Evolutionary conservation across 2,329 filamentous ascomycete species (phyloP), one percentile per base, ranked within the genome.

Genomic region (Penicillium sclerotigenum): DNA sequence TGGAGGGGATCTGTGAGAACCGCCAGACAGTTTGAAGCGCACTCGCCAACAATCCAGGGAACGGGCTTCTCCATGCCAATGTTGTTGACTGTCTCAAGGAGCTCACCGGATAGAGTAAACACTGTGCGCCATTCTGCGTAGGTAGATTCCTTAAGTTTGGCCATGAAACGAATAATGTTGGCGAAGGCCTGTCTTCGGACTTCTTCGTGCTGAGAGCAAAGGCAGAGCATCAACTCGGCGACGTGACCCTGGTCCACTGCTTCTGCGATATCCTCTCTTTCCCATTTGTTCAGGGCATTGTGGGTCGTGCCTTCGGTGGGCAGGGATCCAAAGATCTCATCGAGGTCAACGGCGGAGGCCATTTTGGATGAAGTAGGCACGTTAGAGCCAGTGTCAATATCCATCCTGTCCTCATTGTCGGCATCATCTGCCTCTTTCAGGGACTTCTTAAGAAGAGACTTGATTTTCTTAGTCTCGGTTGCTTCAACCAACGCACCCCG

Each of bases 1-100:
- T 96, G 90, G 16, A 91, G 80, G 0, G 93, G 93, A 59, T 90
- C 87, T 22, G 81, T 82, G 43, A 96, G 76, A 16, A 96, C 84
- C 1, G 82, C 77, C 8, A 96, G 79, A 1, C 87, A 85, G 61
- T 85, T 84, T 45, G 83, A 81, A 8, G 90, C 87, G 65, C 96
- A 94, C 11, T 88, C 83, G n/a, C 86, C 83, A 6, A 90, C 85
- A 13, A 90, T 80, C 58, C 87, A 90, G 0, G 91, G 87, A 4
- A 95, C 77, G 1, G 87, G 82, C 3, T 76, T 76, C 8, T 77
- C 73, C 41, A 83, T 77, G 45, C 87, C 80, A 34, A 77, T 70
- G 8, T 76, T 70, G 53, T 80, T 81, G 13, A 84, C 83, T 0
- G 92, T 94, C 71, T 97, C 91, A 14, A 86, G 80, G 7, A 95